Base-by-base conservation (phyloP, 2,329 filamentous ascomycete genomes). In the Cladophialophora exuberans region DNA sequence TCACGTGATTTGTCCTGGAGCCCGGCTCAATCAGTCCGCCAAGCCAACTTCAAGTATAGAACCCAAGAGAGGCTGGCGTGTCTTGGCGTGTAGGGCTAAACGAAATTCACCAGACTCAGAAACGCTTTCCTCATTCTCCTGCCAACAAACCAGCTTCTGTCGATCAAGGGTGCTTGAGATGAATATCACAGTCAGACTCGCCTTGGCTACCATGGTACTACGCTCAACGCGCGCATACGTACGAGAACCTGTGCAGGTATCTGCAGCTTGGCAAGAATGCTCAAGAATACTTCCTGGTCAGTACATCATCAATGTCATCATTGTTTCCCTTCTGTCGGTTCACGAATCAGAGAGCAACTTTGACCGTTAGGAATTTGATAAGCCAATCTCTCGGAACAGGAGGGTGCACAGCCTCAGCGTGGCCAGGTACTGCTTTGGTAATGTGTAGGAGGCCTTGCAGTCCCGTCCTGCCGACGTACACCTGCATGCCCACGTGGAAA, bases 401-500 rank as follows among this genome's bases (percentile, higher is more conserved):
- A 23, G 39, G 10, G 10, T 5, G 23, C 45, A n/a, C n/a, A 26
- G 22, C 23, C 15, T 39, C n/a, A 36, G 13, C 7, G 11, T 13
- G 10, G 17, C 17, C 33, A 31, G 11, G 23, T 35, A 48, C 38
- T 39, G n/a, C n/a, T 22, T 48, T 20, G 45, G 44, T 11, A 28
- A 33, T 20, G 30, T 22, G 3, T 23, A 33, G 20, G 30, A 47
- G 44, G 18, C 28, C 44, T 47, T 39, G n/a, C 44, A 15, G 20
- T 38, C 20, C 33, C 46, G 46, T 49, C n/a, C 33, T 39, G 31
- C 33, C 45, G 31, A 23, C 35, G 33, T 38, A 17, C 23, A 41
- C 33, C 23, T 30, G 22, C 26, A 49, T 41, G 2, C 15, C 46
- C 46, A 49, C 46, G 46, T 39, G 46, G 33, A 36, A 39, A 30